Evolutionary conservation across 306 rosid species (phyloP).

Genomic region (Pueraria montana): DNA sequence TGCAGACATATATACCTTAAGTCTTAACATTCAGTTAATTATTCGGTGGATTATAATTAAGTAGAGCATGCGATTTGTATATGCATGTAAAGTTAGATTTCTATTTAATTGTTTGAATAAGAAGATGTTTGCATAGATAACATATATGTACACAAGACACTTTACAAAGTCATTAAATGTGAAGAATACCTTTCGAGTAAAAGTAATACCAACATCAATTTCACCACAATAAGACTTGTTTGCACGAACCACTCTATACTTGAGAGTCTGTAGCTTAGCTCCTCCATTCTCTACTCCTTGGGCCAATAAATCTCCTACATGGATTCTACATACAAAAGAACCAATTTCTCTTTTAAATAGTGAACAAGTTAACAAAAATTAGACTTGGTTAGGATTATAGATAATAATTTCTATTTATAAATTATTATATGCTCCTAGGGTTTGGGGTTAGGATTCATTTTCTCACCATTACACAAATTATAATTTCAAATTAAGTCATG

Average conservation of each 20-base stretch:
- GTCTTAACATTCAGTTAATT: neutral
- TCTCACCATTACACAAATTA: neutral
- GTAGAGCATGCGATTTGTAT: neutral
- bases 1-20: neutral
- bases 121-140: neutral
- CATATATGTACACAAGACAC: neutral
- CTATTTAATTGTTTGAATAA: neutral
- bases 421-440: neutral
- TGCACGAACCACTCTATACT: constrained; percentile 62
- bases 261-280: constrained; percentile 59
- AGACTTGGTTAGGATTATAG: neutral
- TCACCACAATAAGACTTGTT: constrained; percentile 69
- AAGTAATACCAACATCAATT: constrained; percentile 68
- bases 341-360: constrained; percentile 15
- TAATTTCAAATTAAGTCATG: neutral
- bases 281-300: constrained; percentile 69
- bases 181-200: constrained; percentile 60
- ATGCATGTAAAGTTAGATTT: neutral
- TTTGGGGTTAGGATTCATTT: neutral
- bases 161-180: neutral
- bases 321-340: constrained; percentile 36
- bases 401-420: too few species aligned
- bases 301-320: constrained; percentile 63
- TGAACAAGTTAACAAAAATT: neutral
- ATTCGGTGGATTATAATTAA: neutral